Conservation (phyloP, 2,329 filamentous ascomycete genomes). For the Nemania sp. region DNA sequence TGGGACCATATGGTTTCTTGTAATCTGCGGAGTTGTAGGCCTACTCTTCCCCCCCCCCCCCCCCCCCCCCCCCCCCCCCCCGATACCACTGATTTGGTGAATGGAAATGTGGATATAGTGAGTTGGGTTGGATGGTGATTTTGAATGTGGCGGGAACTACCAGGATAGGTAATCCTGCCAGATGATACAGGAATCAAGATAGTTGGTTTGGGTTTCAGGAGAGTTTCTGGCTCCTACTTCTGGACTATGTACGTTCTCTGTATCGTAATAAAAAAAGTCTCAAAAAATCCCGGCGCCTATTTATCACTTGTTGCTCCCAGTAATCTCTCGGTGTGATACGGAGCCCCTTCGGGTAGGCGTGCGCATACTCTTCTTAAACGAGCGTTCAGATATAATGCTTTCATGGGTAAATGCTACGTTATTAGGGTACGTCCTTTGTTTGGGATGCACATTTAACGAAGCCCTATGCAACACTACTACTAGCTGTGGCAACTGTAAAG, state of each 20-base stretch:
- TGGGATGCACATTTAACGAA: too few species aligned
- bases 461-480: too few species aligned
- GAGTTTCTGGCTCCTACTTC: not conserved
- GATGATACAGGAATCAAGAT: slow-evolving; percentile 10
- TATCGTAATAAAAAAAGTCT: slow-evolving; percentile 2
- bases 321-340: not conserved
- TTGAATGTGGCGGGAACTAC: not conserved
- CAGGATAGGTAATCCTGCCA: slow-evolving; percentile 23
- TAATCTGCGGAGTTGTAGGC: not conserved
- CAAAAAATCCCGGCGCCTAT: not conserved
- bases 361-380: too few species aligned
- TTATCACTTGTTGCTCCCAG: not conserved
- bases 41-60: not conserved
- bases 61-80: not conserved
- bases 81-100: slow-evolving; percentile 1
- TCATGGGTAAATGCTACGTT: too few species aligned
- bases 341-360: too few species aligned
- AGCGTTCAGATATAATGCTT: too few species aligned
- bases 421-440: too few species aligned
- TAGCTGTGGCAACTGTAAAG: too few species aligned
- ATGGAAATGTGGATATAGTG: slow-evolving; percentile 17
- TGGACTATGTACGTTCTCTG: slow-evolving; percentile 12
- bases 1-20: not conserved
- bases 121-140: slow-evolving; percentile 22
- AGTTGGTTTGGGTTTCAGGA: not conserved